Evolutionary conservation across 2,329 filamentous ascomycete genomes (phyloP).

Genomic region (Monascus ruber): DNA sequence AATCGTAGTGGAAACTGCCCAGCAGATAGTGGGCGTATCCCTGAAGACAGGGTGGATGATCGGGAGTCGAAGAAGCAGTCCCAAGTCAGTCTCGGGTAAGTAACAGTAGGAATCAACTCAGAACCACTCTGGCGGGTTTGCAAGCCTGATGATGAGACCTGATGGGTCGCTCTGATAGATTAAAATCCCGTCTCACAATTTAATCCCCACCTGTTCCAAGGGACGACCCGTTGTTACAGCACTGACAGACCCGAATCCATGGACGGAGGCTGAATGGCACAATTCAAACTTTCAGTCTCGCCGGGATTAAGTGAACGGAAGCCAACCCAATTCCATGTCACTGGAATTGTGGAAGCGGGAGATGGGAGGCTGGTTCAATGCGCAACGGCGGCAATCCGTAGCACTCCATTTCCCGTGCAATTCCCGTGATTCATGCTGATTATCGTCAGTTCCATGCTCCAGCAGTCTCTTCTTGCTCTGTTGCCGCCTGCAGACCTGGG

Average conservation of each 20-base stretch:
- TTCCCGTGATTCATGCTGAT: not conserved
- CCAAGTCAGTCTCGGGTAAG: no score
- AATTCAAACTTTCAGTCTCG: not conserved
- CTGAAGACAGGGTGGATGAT: no score
- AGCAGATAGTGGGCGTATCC: no score
- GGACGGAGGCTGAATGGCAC: not conserved
- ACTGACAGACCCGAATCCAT: not conserved
- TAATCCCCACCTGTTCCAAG: not conserved
- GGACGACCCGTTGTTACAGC: not conserved
- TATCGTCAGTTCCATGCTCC: not conserved
- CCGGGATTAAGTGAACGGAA: not conserved
- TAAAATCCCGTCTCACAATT: not conserved
- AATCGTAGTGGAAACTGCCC: no score
- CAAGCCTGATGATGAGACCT: not conserved
- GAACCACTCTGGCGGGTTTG: not conserved
- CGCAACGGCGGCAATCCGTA: not conserved
- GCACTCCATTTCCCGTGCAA: not conserved
- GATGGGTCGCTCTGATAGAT: not conserved
- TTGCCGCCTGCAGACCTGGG: not conserved
- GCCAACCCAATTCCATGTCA: not conserved
- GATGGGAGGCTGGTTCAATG: not conserved
- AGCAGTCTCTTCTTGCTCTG: not conserved
- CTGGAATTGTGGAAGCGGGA: not conserved
- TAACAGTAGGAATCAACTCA: not conserved
- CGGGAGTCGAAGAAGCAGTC: no score